Base-by-base conservation (phyloP, 2,329 filamentous ascomycete species). In the Neofusicoccum sp. region DNA sequence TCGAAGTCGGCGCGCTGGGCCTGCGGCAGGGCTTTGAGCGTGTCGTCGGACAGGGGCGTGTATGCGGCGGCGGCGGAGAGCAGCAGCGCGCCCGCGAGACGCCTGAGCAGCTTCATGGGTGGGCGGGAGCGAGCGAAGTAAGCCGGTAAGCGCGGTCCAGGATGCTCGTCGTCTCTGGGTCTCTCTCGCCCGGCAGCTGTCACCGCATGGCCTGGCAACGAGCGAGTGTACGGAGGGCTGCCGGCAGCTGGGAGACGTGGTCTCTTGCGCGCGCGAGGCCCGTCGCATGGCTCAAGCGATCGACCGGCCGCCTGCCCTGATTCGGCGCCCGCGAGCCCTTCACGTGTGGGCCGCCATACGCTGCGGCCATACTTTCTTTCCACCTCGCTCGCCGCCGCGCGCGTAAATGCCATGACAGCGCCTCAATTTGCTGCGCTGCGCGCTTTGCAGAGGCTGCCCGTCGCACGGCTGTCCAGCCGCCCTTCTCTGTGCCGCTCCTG, bases 1-100 rank as follows among this genome's bases (percentile, higher is more conserved):
- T 96, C 85, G 73, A 97, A 93, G 75, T 91, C 89, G 62, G 71
- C 64, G 63, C 85, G 87, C 1, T 87, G 87, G 51, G 20, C 20
- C n/a, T 83, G 84, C 11, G 91, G 90, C 14, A 99, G 83, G 57
- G 79, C 80, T 64, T 81, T 83, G 44, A 98, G 82, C 34, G 89
- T 88, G 61, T 85, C 83, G 76, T 96, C 89, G 36, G 91, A 90
- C 61, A 98, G 80, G 26, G 80, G 70, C 44, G 80, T 79, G 74
- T 88, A 88, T 60, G 82, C 82, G 40, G 68, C 61, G 41, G 68
- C 68, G 36, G 68, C 56, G 45, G 68, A 63, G 64, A 49, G 44
- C 9, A 51, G 34, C 31, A 53, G 31, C n/a, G 41, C 49, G 34
- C 53, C 30, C 12, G 26, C 36, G 28, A 61, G 36, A 24, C 28